phyloP scores from a whole-genome alignment of 1,139 yeast genomes.

The Pichiaceae sp. region DNA sequence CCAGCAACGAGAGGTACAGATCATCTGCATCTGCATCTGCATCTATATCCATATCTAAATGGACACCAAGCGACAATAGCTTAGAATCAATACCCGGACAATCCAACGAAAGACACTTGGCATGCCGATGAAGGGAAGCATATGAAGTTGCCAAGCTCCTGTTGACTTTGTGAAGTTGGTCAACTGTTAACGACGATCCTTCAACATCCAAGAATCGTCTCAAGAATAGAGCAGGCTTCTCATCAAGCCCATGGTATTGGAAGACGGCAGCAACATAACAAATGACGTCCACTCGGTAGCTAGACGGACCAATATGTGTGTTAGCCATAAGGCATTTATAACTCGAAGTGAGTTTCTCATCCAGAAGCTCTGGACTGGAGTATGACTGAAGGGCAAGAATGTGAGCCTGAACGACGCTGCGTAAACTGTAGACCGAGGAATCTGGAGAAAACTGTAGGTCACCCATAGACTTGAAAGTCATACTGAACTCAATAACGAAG shows the following conservation, averaged over 20 bases:
- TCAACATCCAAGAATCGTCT: slow-evolving; percentile 3
- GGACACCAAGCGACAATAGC: not conserved
- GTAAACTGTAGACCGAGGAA: slow-evolving; percentile 7
- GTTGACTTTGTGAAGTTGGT: not conserved
- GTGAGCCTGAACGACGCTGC: slow-evolving; percentile 15
- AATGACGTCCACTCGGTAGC: slow-evolving; percentile 11
- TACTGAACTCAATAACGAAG: slow-evolving; percentile 15
- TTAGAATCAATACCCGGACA: not conserved
- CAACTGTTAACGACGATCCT: not conserved
- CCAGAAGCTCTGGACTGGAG: slow-evolving; percentile 2
- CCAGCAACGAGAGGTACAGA: not conserved
- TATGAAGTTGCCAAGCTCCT: not conserved
- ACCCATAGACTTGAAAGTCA: slow-evolving; percentile 14
- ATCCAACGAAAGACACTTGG: not conserved
- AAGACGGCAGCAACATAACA: slow-evolving; percentile 6
- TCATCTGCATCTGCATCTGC: not conserved
- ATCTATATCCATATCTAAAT: not conserved
- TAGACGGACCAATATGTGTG: not conserved
- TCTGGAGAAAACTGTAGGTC: slow-evolving; percentile 8
- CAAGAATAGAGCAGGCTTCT: slow-evolving; percentile 7
- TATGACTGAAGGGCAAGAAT: slow-evolving; percentile 13
- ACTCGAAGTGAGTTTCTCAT: slow-evolving; percentile 4
- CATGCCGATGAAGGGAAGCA: not conserved
- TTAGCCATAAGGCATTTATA: slow-evolving; percentile 11
- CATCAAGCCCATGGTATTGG: slow-evolving; percentile 11